Base-by-base conservation (phyloP, 805 yeast species). In the Spathaspora boniae region DNA sequence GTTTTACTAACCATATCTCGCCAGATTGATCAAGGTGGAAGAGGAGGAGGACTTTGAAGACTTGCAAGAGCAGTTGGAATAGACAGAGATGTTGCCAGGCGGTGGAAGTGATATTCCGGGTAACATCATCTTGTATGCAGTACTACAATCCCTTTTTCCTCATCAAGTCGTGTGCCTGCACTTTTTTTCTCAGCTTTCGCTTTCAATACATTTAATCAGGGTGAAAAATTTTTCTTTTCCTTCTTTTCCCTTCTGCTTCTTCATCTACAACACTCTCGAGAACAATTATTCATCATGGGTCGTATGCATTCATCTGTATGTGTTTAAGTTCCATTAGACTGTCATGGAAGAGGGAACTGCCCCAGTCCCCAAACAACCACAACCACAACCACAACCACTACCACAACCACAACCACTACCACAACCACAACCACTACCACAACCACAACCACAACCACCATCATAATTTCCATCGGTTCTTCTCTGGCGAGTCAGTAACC, bases 231-330 rank as follows among this genome's bases (percentile, higher is more conserved):
- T 55, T 53, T 50, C 44, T 40, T 32, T 23, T 31, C 26, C 24
- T 28, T 26, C 19, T 34, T 33, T 38, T 32, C 32, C 33, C 35
- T 39, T 19, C 29, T 31, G 23, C 16, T 12, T 26, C n/a, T 32
- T 24, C 14, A n/a, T 33, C 12, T 11, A 27, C 31, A 38, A 41
- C 42, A 39, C 42, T 37, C 43, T 50, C 42, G 44, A 44, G 49
- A 62, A 54, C 58, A 65, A 68, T 59, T 70, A 68, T 62, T 73
- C 80, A 85, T 78, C 70, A 91, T 91, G 98, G 98, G 95, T 89
- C 96, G 98, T 79, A 82, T 91, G 89, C 98, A 91, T 87, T 85
- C 96, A 76, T 76, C 85, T 72, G 94, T 85, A 84, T 78, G 94
- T 84, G 70, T n/a, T n/a, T n/a, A n/a, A n/a, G n/a, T n/a, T n/a